phyloP scores from a whole-genome alignment of 305 asterid species.

The Fraxinus angustifolia region DNA sequence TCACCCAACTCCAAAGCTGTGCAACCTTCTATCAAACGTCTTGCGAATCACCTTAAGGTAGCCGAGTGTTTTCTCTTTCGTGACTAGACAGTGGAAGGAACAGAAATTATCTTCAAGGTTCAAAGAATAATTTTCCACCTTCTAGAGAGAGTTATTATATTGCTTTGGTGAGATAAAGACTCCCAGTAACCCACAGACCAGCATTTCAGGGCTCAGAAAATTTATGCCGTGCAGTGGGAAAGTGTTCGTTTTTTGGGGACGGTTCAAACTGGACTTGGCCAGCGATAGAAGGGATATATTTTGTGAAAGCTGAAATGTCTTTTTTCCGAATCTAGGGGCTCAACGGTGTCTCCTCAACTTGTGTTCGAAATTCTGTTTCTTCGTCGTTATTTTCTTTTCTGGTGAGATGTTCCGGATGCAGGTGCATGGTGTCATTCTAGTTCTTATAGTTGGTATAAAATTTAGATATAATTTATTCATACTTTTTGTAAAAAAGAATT shows the following conservation, averaged over 20 bases:
- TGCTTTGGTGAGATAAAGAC: not conserved
- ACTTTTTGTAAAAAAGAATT: conserved; percentile 5
- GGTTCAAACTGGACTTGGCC: not conserved
- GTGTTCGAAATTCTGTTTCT: not conserved
- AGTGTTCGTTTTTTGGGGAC: not conserved
- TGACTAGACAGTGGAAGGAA: conserved; percentile 15
- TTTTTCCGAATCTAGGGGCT: not conserved
- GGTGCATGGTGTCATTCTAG: not conserved
- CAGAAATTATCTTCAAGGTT: conserved; percentile 14
- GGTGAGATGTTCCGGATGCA: not conserved
- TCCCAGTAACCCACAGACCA: not conserved
- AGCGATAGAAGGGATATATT: not conserved
- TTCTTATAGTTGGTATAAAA: conserved; percentile 19
- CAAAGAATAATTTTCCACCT: conserved; percentile 9
- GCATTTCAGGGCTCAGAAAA: conserved; percentile 10
- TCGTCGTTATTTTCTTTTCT: not conserved
- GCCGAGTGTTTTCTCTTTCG: conserved; percentile 46
- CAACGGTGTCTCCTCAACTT: not conserved
- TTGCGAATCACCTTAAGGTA: conserved; percentile 63
- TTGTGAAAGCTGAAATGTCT: not conserved
- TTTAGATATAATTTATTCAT: conserved; percentile 28
- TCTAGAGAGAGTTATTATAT: not conserved
- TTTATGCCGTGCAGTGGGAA: not conserved
- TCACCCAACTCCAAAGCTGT: conserved; percentile 61
- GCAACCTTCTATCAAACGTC: conserved; percentile 51